Evolutionary conservation across 2,329 filamentous ascomycete species (phyloP).

Genomic region (Diaporthe capsici): DNA sequence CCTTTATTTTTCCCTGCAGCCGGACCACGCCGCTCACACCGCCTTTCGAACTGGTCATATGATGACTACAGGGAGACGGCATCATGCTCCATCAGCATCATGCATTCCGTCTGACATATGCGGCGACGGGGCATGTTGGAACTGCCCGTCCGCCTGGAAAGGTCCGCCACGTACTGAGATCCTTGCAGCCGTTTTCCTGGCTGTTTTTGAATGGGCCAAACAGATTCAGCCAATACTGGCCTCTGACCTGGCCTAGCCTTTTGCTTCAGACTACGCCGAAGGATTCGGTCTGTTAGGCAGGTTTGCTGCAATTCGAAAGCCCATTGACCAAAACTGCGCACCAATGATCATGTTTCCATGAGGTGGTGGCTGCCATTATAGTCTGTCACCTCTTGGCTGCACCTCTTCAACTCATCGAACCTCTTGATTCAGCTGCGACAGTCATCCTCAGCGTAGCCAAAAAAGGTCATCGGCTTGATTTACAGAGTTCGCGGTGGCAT

Average conservation of each 20-base stretch:
- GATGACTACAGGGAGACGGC: not conserved
- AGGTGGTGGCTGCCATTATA: not conserved
- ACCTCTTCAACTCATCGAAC: not conserved
- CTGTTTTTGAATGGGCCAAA: not conserved
- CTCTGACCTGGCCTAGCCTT: not conserved
- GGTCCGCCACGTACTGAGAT: not conserved
- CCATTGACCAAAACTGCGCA: not conserved
- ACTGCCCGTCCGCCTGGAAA: slow-evolving; percentile 2
- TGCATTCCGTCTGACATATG: slow-evolving; percentile 7
- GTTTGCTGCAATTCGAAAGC: not conserved
- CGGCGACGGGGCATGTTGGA: not conserved
- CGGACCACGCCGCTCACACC: slow-evolving; percentile 31
- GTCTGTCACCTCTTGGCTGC: slow-evolving; percentile 3
- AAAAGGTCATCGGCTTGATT: not conserved
- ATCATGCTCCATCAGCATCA: not conserved
- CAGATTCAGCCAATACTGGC: not conserved
- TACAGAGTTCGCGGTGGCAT: not conserved
- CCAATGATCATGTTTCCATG: not conserved
- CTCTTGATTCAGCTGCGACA: not conserved
- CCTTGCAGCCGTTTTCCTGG: not conserved
- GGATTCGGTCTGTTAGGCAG: not conserved
- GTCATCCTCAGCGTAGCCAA: not conserved
- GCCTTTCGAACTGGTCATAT: slow-evolving; percentile 20
- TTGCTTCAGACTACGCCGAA: not conserved
- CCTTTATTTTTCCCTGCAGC: not conserved